phyloP scores from a whole-genome alignment of 2,329 filamentous ascomycete species.

The Onygena corvina region DNA sequence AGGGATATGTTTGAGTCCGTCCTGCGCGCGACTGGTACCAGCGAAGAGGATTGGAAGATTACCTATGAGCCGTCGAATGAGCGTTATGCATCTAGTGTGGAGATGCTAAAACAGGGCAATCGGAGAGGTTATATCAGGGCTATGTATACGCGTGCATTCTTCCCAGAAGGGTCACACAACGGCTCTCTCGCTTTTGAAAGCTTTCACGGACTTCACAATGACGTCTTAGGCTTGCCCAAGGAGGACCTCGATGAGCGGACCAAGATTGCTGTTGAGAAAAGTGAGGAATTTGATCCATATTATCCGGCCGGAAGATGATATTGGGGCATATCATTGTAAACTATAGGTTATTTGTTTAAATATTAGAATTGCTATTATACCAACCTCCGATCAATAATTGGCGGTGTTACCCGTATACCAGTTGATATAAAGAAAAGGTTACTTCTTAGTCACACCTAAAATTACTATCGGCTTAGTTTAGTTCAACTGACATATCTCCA shows the following conservation, averaged over 20 bases:
- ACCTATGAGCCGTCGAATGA: conserved; percentile 36
- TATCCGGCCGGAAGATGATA: no score
- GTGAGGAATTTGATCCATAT: no score
- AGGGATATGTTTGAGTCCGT: conserved; percentile 53
- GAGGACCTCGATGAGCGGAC: conserved; percentile 20
- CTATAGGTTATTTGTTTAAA: no score
- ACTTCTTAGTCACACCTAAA: no score
- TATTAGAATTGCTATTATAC: no score
- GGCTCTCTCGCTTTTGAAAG: conserved; percentile 6
- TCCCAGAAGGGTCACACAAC: conserved; percentile 24
- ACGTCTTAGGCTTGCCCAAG: conserved; percentile 15
- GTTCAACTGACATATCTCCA: no score
- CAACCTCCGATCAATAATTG: no score
- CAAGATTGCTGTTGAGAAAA: conserved; percentile 3
- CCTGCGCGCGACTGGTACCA: conserved; percentile 46
- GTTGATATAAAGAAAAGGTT: no score
- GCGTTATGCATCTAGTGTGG: conserved; percentile 40
- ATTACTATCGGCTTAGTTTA: no score
- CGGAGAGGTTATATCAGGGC: conserved; percentile 36
- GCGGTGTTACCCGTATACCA: no score
- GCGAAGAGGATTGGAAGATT: conserved; percentile 50
- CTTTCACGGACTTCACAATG: conserved; percentile 13
- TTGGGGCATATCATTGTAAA: no score
- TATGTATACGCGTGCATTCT: conserved; percentile 49
- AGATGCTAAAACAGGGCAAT: conserved; percentile 35